phyloP scores from a whole-genome alignment of 1,284 basidiomycete genomes.

The Cutaneotrichosporon sp. region DNA sequence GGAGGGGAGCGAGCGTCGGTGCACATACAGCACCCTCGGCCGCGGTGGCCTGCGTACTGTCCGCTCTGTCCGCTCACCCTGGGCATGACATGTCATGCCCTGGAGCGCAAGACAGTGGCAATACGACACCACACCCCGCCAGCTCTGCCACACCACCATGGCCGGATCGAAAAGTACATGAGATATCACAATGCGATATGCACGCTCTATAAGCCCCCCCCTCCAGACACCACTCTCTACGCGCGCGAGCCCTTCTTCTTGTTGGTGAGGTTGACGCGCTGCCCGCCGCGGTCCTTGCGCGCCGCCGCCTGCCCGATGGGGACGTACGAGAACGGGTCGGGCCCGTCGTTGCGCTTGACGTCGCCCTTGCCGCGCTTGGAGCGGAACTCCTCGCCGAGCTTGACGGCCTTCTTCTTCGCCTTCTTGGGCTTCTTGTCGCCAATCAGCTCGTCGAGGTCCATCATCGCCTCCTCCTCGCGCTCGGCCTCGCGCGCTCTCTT shows the following conservation, averaged over 20 bases:
- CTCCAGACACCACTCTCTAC: neutral
- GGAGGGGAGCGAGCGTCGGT: too few relatives aligned
- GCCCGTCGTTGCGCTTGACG: slow-evolving; percentile 75
- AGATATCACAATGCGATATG: slow-evolving; percentile 6
- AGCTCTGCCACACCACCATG: neutral
- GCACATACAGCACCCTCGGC: too few relatives aligned
- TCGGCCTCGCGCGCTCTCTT: slow-evolving; percentile 76
- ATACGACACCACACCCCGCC: neutral
- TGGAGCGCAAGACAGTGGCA: too few relatives aligned
- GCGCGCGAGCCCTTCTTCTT: slow-evolving; percentile 53
- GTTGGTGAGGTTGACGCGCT: slow-evolving; percentile 50
- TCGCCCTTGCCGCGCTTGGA: slow-evolving; percentile 84
- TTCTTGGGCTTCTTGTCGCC: slow-evolving; percentile 59
- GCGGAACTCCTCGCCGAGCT: slow-evolving; percentile 78
- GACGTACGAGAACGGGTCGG: slow-evolving; percentile 91
- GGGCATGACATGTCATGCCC: too few relatives aligned
- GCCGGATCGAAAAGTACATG: slow-evolving; percentile 5
- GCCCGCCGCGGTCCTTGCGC: slow-evolving; percentile 30
- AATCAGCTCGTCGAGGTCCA: slow-evolving; percentile 62
- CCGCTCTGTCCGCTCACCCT: too few relatives aligned
- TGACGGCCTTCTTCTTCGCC: slow-evolving; percentile 45
- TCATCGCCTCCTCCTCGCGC: slow-evolving; percentile 55
- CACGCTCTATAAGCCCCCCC: neutral
- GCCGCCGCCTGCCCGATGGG: slow-evolving; percentile 74
- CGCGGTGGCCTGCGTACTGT: too few relatives aligned